Percentiles rank a stretch among this genome's conserved stretches.
Evolutionary conservation across 306 rosid species (phyloP).

Genomic region (Sesbania bispinosa): DNA sequence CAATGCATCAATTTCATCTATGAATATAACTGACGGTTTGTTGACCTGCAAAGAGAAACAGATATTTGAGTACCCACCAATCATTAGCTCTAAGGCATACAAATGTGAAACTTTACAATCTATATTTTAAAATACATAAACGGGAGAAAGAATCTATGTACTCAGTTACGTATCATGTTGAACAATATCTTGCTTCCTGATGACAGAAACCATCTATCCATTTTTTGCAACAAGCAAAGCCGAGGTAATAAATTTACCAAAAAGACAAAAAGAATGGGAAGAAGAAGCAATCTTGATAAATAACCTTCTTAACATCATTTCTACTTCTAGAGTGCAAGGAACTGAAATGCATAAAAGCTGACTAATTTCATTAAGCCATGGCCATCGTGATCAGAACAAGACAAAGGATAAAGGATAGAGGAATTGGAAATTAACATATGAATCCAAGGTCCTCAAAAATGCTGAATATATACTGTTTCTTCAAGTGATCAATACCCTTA

Average conservation of each 20-base stretch:
- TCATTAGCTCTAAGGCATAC: constrained; percentile 16
- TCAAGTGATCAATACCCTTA: constrained; percentile 8
- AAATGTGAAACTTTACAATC: constrained; percentile 19
- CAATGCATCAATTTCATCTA: constrained; percentile 97
- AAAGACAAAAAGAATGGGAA: neutral
- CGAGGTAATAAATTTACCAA: constrained; percentile 4
- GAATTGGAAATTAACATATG: neutral
- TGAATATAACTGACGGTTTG: constrained; percentile 94
- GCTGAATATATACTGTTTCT: constrained; percentile 16
- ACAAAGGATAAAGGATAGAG: neutral
- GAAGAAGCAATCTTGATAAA: neutral
- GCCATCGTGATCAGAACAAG: neutral
- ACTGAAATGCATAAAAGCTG: constrained; percentile 4
- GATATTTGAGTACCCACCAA: constrained; percentile 7
- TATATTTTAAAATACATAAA: constrained; percentile 6
- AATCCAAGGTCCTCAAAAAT: constrained; percentile 18
- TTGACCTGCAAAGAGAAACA: constrained; percentile 73
- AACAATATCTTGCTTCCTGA: neutral
- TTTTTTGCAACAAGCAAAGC: constrained; percentile 7
- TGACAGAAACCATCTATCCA: neutral
- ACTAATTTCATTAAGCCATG: neutral
- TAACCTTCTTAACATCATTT: constrained; percentile 7
- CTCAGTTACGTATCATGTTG: neutral
- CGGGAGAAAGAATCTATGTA: neutral
- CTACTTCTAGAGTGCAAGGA: constrained; percentile 19